phyloP scores from a whole-genome alignment of 352 stramenopile genomes.

The Phytophthora ohioensis region DNA sequence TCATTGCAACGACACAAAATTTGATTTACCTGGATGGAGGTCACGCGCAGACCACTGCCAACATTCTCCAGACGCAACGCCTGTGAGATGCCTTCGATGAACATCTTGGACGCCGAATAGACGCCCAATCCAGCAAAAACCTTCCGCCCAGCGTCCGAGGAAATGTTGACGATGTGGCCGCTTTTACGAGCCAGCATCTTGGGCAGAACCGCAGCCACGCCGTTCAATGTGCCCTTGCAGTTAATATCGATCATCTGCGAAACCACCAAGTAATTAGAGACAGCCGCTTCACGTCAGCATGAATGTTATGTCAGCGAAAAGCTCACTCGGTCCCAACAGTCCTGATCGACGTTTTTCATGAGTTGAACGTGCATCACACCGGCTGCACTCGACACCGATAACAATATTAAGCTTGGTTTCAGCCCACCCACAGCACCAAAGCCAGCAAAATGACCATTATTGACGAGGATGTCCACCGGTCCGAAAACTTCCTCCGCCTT shows the following conservation, averaged over 20 bases:
- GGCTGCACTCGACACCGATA: conserved; percentile 39
- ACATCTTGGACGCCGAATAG: conserved; percentile 91
- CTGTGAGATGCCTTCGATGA: conserved; percentile 90
- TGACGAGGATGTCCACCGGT: conserved; percentile 88
- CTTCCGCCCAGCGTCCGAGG: conserved; percentile 77
- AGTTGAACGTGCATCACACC: conserved; percentile 94
- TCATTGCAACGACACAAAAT: not conserved
- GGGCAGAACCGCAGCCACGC: conserved; percentile 70
- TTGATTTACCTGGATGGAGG: conserved; percentile 69
- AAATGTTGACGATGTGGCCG: conserved; percentile 86
- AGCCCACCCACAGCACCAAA: no score
- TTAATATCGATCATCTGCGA: conserved; percentile 89
- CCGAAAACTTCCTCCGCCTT: conserved; percentile 65
- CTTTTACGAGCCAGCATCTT: conserved; percentile 75
- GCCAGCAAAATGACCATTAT: conserved; percentile 53
- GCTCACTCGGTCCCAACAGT: conserved; percentile 81
- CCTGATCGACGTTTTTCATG: conserved; percentile 88
- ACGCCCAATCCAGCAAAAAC: conserved; percentile 80
- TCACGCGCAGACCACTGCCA: conserved; percentile 86
- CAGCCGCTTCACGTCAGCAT: not conserved
- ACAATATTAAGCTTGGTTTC: not conserved
- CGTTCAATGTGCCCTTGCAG: conserved; percentile 91
- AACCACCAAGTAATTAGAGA: not conserved
- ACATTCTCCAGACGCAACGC: conserved; percentile 82
- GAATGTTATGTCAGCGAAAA: not conserved